These are phyloP conservation scores for Hymenoscyphus occultus DNA, from an alignment of 2,329 filamentous ascomycete species.

Conservation along the genomic window DNA sequence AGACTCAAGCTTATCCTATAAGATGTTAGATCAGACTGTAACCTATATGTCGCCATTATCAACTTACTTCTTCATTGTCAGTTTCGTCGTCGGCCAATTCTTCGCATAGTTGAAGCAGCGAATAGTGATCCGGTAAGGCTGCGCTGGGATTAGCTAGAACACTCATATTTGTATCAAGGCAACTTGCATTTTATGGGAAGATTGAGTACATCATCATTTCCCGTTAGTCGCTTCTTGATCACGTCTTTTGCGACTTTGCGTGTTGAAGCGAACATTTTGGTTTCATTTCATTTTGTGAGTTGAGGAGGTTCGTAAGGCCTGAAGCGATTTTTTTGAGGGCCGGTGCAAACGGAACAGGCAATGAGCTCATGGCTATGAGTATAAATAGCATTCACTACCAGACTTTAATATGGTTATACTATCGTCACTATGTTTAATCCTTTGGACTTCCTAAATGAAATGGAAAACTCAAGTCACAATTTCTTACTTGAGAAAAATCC, in stretches of 20 bases:
- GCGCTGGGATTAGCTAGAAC: slow-evolving; percentile 10
- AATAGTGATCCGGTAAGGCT: slow-evolving; percentile 27
- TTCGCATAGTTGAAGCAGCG: slow-evolving; percentile 20
- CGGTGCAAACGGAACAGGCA: neutral
- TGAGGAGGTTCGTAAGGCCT: neutral
- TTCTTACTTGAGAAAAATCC: too few species aligned
- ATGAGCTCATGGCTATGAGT: neutral
- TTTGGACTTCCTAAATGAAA: neutral
- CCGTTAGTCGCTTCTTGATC: neutral
- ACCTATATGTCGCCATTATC: neutral
- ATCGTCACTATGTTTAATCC: neutral
- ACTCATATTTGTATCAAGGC: neutral
- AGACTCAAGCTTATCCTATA: slow-evolving; percentile 29
- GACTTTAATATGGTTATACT: neutral
- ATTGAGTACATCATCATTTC: neutral
- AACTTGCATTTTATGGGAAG: slow-evolving; percentile 16
- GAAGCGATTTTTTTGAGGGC: neutral
- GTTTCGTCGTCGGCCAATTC: slow-evolving; percentile 11
- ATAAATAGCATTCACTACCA: neutral
- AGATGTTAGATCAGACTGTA: slow-evolving; percentile 11
- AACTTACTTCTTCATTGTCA: slow-evolving; percentile 8
- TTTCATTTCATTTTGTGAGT: neutral
- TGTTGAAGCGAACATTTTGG: slow-evolving; percentile 20
- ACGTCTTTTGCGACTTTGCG: slow-evolving; percentile 16
- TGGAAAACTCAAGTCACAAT: too few species aligned